Evolutionary conservation across 2,329 filamentous ascomycete species (phyloP).

Genomic region (Trichocomaceae sp.): DNA sequence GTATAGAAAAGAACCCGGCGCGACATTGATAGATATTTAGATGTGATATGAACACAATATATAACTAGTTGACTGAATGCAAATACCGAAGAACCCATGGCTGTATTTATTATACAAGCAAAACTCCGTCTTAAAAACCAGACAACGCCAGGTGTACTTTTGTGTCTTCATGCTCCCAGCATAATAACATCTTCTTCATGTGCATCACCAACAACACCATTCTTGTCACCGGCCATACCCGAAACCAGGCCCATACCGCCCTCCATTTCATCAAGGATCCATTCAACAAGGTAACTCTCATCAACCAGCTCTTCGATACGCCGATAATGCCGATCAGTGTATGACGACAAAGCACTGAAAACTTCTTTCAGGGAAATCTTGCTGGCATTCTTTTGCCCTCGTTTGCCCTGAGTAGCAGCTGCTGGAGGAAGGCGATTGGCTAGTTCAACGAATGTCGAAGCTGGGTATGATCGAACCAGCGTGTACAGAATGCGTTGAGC

Average conservation of each 20-base stretch:
- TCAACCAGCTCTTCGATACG: conserved; percentile 84
- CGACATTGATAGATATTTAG: neutral
- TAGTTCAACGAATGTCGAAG: conserved; percentile 65
- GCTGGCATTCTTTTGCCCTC: conserved; percentile 28
- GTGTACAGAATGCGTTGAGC: conserved; percentile 79
- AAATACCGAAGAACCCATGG: conserved; percentile 1
- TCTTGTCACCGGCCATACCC: conserved; percentile 6
- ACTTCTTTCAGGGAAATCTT: conserved; percentile 67
- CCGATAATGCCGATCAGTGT: conserved; percentile 89
- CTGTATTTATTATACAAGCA: conserved; percentile 7
- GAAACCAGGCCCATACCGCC: conserved; percentile 46
- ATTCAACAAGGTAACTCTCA: conserved; percentile 90
- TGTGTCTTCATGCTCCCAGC: conserved; percentile 26
- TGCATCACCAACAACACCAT: conserved; percentile 18
- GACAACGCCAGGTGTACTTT: conserved; percentile 9
- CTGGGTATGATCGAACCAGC: conserved; percentile 73
- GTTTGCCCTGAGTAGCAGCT: conserved; percentile 9
- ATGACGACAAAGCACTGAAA: conserved; percentile 76
- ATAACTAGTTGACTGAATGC: conserved; percentile 3
- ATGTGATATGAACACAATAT: neutral
- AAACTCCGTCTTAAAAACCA: neutral
- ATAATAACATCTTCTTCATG: conserved; percentile 36
- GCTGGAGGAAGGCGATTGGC: conserved; percentile 33
- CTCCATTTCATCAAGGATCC: conserved; percentile 90
- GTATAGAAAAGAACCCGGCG: neutral